Evolutionary conservation across 2,329 filamentous ascomycete genomes (phyloP), one percentile per base, ranked within the genome.

Genomic region (Cladosporium austrohemisphaericum): DNA sequence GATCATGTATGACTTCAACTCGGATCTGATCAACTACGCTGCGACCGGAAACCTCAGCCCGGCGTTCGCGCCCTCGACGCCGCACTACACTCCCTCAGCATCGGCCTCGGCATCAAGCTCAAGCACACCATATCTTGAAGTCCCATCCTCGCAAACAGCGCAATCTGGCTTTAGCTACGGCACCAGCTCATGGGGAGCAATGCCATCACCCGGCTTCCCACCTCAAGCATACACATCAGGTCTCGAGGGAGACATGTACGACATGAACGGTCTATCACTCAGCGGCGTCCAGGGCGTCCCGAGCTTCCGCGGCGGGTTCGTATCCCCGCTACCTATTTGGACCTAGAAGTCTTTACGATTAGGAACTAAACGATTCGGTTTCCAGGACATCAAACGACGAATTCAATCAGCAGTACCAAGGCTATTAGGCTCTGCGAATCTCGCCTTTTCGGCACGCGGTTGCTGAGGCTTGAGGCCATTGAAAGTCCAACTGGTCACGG

Each of bases 1-100:
- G 8, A 28, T 41, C 29, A 26, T 31, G 8, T 41, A 41, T 23
- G 56, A 37, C 48, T 64, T 62, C 51, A 47, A 28, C 32, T 14
- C 44, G 7, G 44, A 47, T 13, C 25, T 47, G 44, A 37, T 29
- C 33, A 47, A 47, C 33, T 47, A 47, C 33, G 18, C 33, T 3
- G 19, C 44, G 5, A 59, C 61, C 32, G 68, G 62, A 23, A 75
- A 72, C 52, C 63, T 74, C 6, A 75, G 71, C 54, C 74, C 74
- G n/a, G 74, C 73, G 0, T 76, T 76, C 58, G 71, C 72, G 5
- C 72, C 74, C 6, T 71, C 73, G 8, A 68, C 70, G 18, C 63
- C 73, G 19, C 70, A 72, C 49, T 56, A 65, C 40, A 65, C 70
- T 16, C 50, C 60, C 36, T 54, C 57, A 20, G 49, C 49, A 4